A percentile compares a stretch with the other conserved stretches of the same genome.
Conservation (phyloP, 768 basidiomycete genomes). For the Suillus spraguei region DNA sequence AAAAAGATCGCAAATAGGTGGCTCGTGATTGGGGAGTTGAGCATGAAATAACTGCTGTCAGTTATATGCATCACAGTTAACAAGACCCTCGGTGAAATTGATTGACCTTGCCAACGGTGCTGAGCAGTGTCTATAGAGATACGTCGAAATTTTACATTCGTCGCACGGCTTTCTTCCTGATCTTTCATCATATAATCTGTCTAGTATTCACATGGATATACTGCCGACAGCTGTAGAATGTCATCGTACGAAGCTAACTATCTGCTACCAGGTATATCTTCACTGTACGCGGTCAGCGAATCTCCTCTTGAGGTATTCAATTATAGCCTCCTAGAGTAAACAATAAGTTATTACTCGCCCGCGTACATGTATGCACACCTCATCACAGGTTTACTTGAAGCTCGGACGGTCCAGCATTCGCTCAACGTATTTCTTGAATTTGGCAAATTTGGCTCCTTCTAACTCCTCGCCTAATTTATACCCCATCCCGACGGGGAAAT, state of each 20-base stretch:
- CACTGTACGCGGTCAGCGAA: too few species aligned
- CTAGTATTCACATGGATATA: background rate
- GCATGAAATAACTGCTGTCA: conserved; percentile 75
- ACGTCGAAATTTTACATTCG: background rate
- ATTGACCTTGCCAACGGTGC: conserved; percentile 87
- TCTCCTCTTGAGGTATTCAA: background rate
- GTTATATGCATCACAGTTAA: conserved; percentile 69
- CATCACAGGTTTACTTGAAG: too few species aligned
- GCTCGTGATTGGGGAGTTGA: conserved; percentile 87
- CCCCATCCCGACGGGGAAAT: too few species aligned
- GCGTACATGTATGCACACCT: too few species aligned
- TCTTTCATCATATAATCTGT: too few species aligned
- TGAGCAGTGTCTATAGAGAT: conserved; percentile 34
- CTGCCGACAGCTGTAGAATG: background rate
- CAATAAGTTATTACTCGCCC: too few species aligned
- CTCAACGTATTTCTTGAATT: too few species aligned
- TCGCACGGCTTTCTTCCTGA: background rate
- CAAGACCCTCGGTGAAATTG: conserved; percentile 77
- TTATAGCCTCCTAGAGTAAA: background rate
- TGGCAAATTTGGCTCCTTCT: too few species aligned
- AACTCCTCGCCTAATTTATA: too few species aligned
- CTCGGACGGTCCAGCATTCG: too few species aligned
- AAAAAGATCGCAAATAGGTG: conserved; percentile 75
- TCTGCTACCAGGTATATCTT: background rate
- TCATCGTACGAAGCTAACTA: background rate